Base-by-base conservation (phyloP, 1,139 yeast genomes). In the Debaryomyces sp. region DNA sequence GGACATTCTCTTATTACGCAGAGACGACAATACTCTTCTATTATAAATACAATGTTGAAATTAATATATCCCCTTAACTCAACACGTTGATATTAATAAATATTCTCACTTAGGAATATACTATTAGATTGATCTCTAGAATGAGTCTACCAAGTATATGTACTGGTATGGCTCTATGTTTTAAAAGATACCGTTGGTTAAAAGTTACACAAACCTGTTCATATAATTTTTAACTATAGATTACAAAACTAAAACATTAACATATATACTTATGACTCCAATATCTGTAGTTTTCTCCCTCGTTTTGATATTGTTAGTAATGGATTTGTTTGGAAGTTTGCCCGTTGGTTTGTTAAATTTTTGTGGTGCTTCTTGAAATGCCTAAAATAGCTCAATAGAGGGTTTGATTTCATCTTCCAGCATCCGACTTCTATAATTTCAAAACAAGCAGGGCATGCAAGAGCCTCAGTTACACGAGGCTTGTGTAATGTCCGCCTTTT, bases 1-100 rank as follows among this genome's bases (percentile, higher is more conserved):
- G 56, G 71, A 61, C 71, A 68, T 67, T 55, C 51, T 54, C 54
- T 51, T 42, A 9, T 29, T 35, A 27, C 18, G 29, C 44, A 47
- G 36, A 30, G 36, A 10, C 15, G 12, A 21, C n/a, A 35, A 22
- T 35, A 21, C 22, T 35, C 23, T 17, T 22, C 13, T 35, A 15
- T 21, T 35, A 10, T 35, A 7, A 12, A 35, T 17, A 21, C 22
- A 21, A 5, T 12, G 24, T 21, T 35, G 26, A 35, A n/a, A 35
- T 22, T 35, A 35, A 35, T 35, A 21, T 35, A 21, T 35, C 26
- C 24, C 23, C 13, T 35, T 32, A 32, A 32, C 15, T 35, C 26
- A 21, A 35, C 23, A n/a, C 26, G 18, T 13, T 22, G 21, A 12
- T 35, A 35, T 21, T 15, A 35, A 17, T 12, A 8, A n/a, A 21